A percentile compares a stretch with the other conserved stretches of the same genome.
Conservation (phyloP, 1,284 basidiomycete genomes). For the Agroathelia rolfsii region DNA sequence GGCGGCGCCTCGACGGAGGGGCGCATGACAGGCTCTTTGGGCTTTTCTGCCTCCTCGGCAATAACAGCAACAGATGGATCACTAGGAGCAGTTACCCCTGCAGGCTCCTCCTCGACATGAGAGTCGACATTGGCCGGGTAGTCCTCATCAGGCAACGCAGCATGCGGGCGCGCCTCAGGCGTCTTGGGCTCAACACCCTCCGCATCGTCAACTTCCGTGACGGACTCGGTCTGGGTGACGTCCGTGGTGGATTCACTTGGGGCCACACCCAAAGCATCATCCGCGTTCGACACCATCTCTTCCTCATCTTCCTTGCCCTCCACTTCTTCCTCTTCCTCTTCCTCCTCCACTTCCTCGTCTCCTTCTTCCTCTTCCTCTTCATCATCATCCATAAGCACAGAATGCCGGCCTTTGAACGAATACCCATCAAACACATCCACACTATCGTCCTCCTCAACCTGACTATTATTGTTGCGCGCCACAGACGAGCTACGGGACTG, state of each 20-base stretch:
- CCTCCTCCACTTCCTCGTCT: constrained; percentile 28
- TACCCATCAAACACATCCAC: constrained; percentile 81
- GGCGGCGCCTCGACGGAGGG: too few species aligned
- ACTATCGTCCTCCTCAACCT: constrained; percentile 32
- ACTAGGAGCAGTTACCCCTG: too few species aligned
- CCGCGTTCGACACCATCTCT: too few species aligned
- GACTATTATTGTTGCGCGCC: constrained; percentile 19
- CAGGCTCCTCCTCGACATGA: too few species aligned
- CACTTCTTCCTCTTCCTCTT: constrained; percentile 26
- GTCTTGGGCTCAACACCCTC: constrained; percentile 56
- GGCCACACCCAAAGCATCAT: too few species aligned
- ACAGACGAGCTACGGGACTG: constrained; percentile 65
- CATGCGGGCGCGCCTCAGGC: constrained; percentile 53
- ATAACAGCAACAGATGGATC: too few species aligned
- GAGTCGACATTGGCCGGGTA: too few species aligned
- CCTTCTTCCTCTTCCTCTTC: constrained; percentile 42
- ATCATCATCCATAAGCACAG: constrained; percentile 64
- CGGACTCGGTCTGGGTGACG: too few species aligned
- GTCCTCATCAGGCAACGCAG: constrained; percentile 28
- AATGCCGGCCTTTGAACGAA: constrained; percentile 78
- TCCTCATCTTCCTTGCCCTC: too few species aligned
- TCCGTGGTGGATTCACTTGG: too few species aligned
- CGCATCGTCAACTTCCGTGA: constrained; percentile 21
- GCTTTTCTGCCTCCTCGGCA: constrained; percentile 11
- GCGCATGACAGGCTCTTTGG: constrained; percentile 16